Base-by-base conservation (phyloP, 768 basidiomycete genomes). In the Tricholoma bakamatsutake region DNA sequence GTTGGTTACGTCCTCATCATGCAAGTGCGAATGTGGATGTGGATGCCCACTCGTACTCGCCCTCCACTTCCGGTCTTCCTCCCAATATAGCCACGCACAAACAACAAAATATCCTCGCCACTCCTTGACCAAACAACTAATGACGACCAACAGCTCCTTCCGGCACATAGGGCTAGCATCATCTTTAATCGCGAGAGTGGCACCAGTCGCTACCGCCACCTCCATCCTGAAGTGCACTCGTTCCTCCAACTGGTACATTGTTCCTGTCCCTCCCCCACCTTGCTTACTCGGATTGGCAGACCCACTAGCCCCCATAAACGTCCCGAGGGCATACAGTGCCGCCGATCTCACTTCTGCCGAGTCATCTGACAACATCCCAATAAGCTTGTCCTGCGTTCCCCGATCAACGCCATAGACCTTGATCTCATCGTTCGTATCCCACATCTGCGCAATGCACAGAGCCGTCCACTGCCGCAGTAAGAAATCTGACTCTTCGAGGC, bases 111-210 rank as follows among this genome's bases (percentile, higher is more conserved):
- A 91, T 6, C 96, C 97, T 54, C 93, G 76, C 92, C 95, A 98
- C 68, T 98, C 96, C 68, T 93, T 90, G 35, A 95, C 94, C 18
- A 98, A 76, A 63, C 90, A 93, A 64, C 92, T 94, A 54, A 98
- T 84, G 37, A 98, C 79, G 37, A 98, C 82, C 33, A 98, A 76
- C 18, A 98, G 76, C 68, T 98, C 97, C 71, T 97, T 97, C 56
- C 96, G 78, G 10, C 95, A 96, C 87, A 97, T 91, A 0, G 97
- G 96, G 56, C 90, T 93, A 1, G 93, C 97, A 67, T 99, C 97
- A 54, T 92, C 92, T 68, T 92, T 90, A 52, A 91, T 88, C 8
- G 88, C 87, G 43, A 98, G 80, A 8, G 90, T 86, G 2, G 92
- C 89, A 21, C 90, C 90, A 10, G 92, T 96, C 6, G 87, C 92